Base-by-base conservation (phyloP, 2,329 filamentous ascomycete species). In the Phaeomoniella chlamydospora region DNA sequence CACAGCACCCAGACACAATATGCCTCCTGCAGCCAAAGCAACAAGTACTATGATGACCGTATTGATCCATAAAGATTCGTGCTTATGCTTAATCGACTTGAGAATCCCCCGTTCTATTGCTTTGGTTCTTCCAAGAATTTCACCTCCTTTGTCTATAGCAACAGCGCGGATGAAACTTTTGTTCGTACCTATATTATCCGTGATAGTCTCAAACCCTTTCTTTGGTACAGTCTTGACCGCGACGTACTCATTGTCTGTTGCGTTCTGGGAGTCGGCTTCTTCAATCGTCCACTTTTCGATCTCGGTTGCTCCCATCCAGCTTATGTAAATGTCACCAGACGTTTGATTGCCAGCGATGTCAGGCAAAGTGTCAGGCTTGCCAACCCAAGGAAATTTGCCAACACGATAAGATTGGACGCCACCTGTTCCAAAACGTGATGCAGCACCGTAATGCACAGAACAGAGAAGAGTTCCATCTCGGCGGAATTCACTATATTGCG, bases 401-500 rank as follows among this genome's bases (percentile, higher is more conserved):
- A 41, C 41, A 4, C 46, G 43, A 31, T 48, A 48, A 6, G 44
- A 47, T 29, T 33, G 18, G 3, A 39, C 36, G 12, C 36, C n/a
- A 26, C 22, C 22, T 26, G 9, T 26, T n/a, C 22, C 22, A n/a
- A 26, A 26, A 26, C 9, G 9, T n/a, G 22, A 26, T 6, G 22
- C 22, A 26, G 22, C 6, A 26, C 22, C 22, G n/a, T 26, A 26
- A n/a, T 26, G 22, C 22, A 26, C 22, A 26, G 22, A 26, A 26
- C 22, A 42, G 38, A 41, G 37, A 5, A 36, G 36, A 4, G 37
- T 36, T 14, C 39, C 39, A 17, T 41, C 39, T 15, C 33, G 15
- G 16, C 35, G 38, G 15, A 45, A 61, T 43, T 67, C 65, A 4
- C 64, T 69, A 15, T 65, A 45, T 2, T 61, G 62, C 0, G 64